Evolutionary conservation across 441 rosid genomes (phyloP), one percentile per base, ranked within the genome.

Genomic region (Populus hybrid): DNA sequence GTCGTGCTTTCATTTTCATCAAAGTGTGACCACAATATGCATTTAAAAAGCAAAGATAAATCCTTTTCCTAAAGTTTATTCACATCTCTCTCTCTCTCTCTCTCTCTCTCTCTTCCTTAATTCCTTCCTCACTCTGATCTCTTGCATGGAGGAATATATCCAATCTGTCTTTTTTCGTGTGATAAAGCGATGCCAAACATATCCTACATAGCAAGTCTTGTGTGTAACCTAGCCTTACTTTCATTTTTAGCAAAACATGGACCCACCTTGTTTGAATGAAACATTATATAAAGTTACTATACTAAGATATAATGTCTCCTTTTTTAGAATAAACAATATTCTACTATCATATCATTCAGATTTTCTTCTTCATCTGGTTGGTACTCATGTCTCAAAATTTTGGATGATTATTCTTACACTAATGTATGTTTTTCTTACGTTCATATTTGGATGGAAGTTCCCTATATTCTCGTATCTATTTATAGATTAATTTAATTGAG

Each of bases 71-170:
- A 36, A 73, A 67, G 73, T 36, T 35, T 9, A 26, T 57, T 8
- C 7, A 68, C 11, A 3, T 38, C 2, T 11, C 28, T 24, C n/a
- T 7, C 18, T 75, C 34, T 38, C 2, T 11, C 28, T 24, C n/a
- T 7, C 18, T 75, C 34, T 32, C 35, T 34, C 30, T 28, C 30
- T 28, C 35, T n/a, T 53, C 38, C 24, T 9, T 28, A 28, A 28
- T 28, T 71, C 14, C n/a, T 67, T 38, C 24, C 40, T 30, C 23
- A n/a, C 23, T 19, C 63, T 34, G 36, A 34, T 57, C 32, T 26
- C 26, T 81, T 77, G 72, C 81, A 78, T 78, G 76, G 18, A 81
- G 42, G 81, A 78, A 77, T 78, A 81, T 81, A 77, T 81, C 50
- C 68, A 76, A 65, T 73, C 71, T 68, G 77, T 77, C 78, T 69